Evolutionary conservation across 2,329 filamentous ascomycete species (phyloP), one percentile per base, ranked within the genome.

Genomic region (Phyllosticta citribraziliensis): DNA sequence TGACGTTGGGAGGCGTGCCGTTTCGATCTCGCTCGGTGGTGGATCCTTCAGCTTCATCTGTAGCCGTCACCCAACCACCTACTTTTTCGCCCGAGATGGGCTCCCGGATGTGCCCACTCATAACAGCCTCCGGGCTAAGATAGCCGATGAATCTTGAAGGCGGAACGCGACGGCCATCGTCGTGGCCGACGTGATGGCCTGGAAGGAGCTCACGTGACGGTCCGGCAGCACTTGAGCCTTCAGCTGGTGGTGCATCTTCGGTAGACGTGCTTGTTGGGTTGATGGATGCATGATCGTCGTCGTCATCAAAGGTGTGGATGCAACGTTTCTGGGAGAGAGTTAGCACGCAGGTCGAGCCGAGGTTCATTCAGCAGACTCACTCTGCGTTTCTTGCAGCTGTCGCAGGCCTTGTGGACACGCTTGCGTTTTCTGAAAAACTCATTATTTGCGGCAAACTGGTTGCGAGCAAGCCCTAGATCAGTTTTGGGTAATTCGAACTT

Each of bases 121-220:
- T 69, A 10, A 76, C 74, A n/a, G 77, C 73, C 64, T 79, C 77
- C 4, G 78, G 78, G 50, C 75, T 76, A 59, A 79, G 66, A 62
- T 79, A 78, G 58, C 77, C 76, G 52, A 78, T 66, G 63, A 79
- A 79, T 57, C 75, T 74, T 19, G 74, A 70, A 17, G 55, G 68
- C 66, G 25, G 68, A 63, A 17, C 67, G 12, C 54, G 55, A 50
- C 65, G 66, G 56, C 71, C 69, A 22, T 58, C 53, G 6, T 61
- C 58, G 5, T 25, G 40, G 25, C 27, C 60, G 27, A 30, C 27
- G 8, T 6, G 27, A 24, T 8, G 53, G 53, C 22, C 53, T 22
- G 14, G 14, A 22, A 22, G 22, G 5, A 4, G 9, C 30, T 9
- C 30, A 8, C 30, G 30, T 33, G 30, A 8, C 17, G 6, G 33